Conservation (phyloP, 148 eudicot species). For the Silene uniflora region DNA sequence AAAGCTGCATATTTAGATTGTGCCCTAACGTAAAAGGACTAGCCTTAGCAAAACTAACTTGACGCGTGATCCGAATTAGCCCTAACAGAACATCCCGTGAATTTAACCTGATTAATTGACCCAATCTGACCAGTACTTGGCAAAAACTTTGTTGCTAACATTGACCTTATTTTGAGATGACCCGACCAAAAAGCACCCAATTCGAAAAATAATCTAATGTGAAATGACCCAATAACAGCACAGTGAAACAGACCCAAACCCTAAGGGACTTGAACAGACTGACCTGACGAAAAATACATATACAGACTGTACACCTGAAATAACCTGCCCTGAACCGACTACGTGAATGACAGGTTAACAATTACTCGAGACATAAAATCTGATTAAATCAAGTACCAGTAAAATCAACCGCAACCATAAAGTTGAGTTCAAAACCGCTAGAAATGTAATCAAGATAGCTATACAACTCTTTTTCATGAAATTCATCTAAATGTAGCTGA, state of each 20-base stretch:
- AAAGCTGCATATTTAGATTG: background rate
- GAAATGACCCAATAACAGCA: too few species aligned
- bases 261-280: too few species aligned
- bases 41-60: background rate
- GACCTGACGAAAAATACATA: too few species aligned
- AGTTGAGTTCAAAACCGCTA: conserved; percentile 74
- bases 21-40: background rate
- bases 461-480: conserved; percentile 51
- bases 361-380: background rate
- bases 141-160: too few species aligned
- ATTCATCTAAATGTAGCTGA: conserved; percentile 66
- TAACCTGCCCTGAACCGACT: too few species aligned
- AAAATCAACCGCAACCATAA: conserved; percentile 84
- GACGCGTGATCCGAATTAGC: background rate
- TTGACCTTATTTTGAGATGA: too few species aligned
- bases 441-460: conserved; percentile 93
- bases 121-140: too few species aligned
- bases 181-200: too few species aligned
- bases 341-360: background rate
- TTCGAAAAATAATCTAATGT: too few species aligned
- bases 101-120: too few species aligned
- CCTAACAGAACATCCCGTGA: background rate
- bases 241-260: too few species aligned
- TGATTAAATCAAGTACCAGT: conserved; percentile 48
- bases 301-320: too few species aligned